phyloP scores from a whole-genome alignment of 805 yeast species.

The Pichia kluyveri region DNA sequence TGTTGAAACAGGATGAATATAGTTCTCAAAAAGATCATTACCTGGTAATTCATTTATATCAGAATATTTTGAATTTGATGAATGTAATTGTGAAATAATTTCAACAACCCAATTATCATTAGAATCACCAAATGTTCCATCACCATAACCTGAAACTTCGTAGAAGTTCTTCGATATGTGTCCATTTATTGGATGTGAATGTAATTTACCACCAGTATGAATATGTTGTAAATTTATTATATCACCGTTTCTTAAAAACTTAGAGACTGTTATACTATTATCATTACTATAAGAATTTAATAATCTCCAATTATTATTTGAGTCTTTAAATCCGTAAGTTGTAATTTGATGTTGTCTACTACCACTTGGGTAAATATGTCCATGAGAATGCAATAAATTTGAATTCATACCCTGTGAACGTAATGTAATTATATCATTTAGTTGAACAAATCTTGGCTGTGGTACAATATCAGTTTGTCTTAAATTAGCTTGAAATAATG shows the following conservation, averaged over 20 bases:
- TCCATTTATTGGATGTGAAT: slow-evolving; percentile 59
- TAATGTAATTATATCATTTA: slow-evolving; percentile 54
- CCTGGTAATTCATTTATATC: slow-evolving; percentile 17
- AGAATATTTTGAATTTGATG: slow-evolving; percentile 21
- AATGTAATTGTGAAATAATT: slow-evolving; percentile 44
- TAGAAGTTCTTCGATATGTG: slow-evolving; percentile 41
- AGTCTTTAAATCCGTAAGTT: slow-evolving; percentile 82
- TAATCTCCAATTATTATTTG: slow-evolving; percentile 66
- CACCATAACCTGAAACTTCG: slow-evolving; percentile 73
- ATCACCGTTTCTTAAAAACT: slow-evolving; percentile 47
- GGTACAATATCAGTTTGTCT: slow-evolving; percentile 53
- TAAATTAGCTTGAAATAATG: slow-evolving; percentile 83
- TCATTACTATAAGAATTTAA: slow-evolving; percentile 28
- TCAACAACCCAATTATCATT: slow-evolving; percentile 77
- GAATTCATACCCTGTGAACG: slow-evolving; percentile 67
- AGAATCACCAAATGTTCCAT: slow-evolving; percentile 51
- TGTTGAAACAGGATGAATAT: slow-evolving; percentile 74
- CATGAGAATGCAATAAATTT: slow-evolving; percentile 80
- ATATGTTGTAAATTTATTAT: slow-evolving; percentile 54
- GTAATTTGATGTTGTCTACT: slow-evolving; percentile 93
- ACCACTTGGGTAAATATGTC: slow-evolving; percentile 81
- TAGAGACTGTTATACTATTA: slow-evolving; percentile 5
- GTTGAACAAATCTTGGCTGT: slow-evolving; percentile 61
- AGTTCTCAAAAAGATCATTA: slow-evolving; percentile 32
- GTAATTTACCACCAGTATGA: slow-evolving; percentile 55